Conservation (phyloP, 1,284 basidiomycete genomes). For the Abortiporus biennis region DNA sequence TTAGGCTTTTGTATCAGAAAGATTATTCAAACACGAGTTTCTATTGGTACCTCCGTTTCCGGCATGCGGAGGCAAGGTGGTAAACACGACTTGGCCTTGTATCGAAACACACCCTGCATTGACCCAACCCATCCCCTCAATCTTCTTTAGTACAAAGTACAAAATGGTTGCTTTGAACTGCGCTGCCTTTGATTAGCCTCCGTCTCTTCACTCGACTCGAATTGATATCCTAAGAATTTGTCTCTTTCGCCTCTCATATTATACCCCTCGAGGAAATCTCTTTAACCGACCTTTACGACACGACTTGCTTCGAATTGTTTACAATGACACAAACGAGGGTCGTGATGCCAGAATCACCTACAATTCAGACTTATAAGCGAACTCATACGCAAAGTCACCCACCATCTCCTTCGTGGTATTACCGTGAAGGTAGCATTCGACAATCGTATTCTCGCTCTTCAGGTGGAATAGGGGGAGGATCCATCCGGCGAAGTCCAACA, state of each 20-base stretch:
- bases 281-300: background rate
- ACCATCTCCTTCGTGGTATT: too few relatives aligned
- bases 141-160: background rate
- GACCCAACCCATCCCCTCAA: background rate
- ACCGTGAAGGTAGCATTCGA: too few relatives aligned
- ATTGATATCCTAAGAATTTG: background rate
- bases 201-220: background rate
- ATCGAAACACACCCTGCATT: background rate
- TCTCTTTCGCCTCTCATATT: background rate
- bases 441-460: too few relatives aligned
- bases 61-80: slow-evolving; percentile 25
- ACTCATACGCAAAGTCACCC: too few relatives aligned
- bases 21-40: slow-evolving; percentile 9
- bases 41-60: slow-evolving; percentile 11
- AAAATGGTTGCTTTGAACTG: background rate
- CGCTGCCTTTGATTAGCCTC: background rate
- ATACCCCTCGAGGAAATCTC: background rate
- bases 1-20: background rate
- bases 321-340: too few relatives aligned
- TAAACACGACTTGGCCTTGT: slow-evolving; percentile 10
- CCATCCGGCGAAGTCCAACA: background rate
- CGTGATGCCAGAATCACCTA: too few relatives aligned
- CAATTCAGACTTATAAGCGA: too few relatives aligned
- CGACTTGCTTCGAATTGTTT: too few relatives aligned
- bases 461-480: background rate